phyloP scores from a whole-genome alignment of 805 yeast genomes.

The Starmera quercuum region DNA sequence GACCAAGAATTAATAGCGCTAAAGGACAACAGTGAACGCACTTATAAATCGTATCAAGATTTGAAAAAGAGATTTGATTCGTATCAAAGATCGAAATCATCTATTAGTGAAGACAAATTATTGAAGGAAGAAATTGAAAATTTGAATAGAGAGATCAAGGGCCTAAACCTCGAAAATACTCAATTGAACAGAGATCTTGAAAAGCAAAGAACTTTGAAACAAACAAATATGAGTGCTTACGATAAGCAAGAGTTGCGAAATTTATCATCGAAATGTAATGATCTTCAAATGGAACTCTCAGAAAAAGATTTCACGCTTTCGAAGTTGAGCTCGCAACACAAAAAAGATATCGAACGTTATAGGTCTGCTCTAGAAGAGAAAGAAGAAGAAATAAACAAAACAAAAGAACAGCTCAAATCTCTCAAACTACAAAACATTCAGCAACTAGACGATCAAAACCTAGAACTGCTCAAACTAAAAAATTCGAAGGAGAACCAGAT shows the following conservation, averaged over 20 bases:
- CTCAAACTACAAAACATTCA: constrained; percentile 22
- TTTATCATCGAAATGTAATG: constrained; percentile 28
- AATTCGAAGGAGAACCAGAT: constrained; percentile 30
- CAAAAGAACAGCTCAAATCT: constrained; percentile 27
- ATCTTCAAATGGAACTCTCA: constrained; percentile 19
- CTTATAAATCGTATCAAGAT: constrained; percentile 17
- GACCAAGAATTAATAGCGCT: constrained; percentile 18
- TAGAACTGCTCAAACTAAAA: constrained; percentile 27
- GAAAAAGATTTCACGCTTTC: constrained; percentile 14
- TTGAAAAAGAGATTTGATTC: constrained; percentile 1
- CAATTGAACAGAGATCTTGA: constrained; percentile 28
- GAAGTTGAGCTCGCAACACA: constrained; percentile 13
- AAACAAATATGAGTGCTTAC: constrained; percentile 12
- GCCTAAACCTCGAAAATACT: constrained; percentile 1
- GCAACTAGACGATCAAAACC: constrained; percentile 27
- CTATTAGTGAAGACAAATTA: constrained; percentile 7
- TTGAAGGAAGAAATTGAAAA: constrained; percentile 23
- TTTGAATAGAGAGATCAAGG: constrained; percentile 24
- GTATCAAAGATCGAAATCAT: constrained; percentile 3
- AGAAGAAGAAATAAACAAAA: constrained; percentile 27
- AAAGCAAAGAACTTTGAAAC: constrained; percentile 17
- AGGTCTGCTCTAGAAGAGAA: constrained; percentile 22
- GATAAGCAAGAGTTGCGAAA: constrained; percentile 32
- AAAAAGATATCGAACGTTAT: constrained; percentile 16
- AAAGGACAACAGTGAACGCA: constrained; percentile 23